These are phyloP conservation scores for Fusarium equiseti DNA, from an alignment of 2,329 filamentous ascomycete genomes.

Conservation along the genomic window DNA sequence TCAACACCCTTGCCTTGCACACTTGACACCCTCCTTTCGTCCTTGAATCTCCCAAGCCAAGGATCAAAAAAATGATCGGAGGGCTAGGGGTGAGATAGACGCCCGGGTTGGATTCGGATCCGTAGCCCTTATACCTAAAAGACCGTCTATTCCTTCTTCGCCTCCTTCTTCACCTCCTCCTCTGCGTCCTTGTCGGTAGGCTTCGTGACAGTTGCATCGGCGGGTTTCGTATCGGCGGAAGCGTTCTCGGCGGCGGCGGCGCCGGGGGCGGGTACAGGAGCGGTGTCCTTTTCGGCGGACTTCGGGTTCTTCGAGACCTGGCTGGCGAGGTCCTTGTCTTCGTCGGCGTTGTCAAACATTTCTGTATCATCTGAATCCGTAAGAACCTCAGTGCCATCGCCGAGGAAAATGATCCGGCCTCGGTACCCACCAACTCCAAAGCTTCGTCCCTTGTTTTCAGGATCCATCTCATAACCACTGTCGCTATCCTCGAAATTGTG, in stretches of 20 bases:
- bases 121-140: slow-evolving; percentile 37
- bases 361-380: slow-evolving; percentile 91
- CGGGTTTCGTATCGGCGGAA: slow-evolving; percentile 45
- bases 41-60: slow-evolving; percentile 22
- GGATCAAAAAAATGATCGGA: slow-evolving; percentile 40
- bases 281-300: slow-evolving; percentile 45
- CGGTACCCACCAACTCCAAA: slow-evolving; percentile 78
- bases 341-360: slow-evolving; percentile 89
- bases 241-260: slow-evolving; percentile 38
- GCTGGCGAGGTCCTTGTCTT: slow-evolving; percentile 86
- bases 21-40: slow-evolving; percentile 27
- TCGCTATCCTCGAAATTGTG: slow-evolving; percentile 86
- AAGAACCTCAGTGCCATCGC: slow-evolving; percentile 92
- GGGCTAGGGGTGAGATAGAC: slow-evolving; percentile 26
- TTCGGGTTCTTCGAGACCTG: slow-evolving; percentile 76
- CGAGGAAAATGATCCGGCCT: slow-evolving; percentile 92
- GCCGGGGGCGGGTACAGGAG: slow-evolving; percentile 41
- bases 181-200: slow-evolving; percentile 36
- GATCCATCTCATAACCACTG: slow-evolving; percentile 80
- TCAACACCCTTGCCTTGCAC: slow-evolving; percentile 38
- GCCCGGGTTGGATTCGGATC: slow-evolving; percentile 29
- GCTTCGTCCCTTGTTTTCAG: slow-evolving; percentile 71
- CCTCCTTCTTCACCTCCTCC: slow-evolving; percentile 46
- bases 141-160: slow-evolving; percentile 55
- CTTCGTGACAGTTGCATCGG: slow-evolving; percentile 39